phyloP scores from a whole-genome alignment of 768 basidiomycete genomes.

The Termitomyces titanicus region DNA sequence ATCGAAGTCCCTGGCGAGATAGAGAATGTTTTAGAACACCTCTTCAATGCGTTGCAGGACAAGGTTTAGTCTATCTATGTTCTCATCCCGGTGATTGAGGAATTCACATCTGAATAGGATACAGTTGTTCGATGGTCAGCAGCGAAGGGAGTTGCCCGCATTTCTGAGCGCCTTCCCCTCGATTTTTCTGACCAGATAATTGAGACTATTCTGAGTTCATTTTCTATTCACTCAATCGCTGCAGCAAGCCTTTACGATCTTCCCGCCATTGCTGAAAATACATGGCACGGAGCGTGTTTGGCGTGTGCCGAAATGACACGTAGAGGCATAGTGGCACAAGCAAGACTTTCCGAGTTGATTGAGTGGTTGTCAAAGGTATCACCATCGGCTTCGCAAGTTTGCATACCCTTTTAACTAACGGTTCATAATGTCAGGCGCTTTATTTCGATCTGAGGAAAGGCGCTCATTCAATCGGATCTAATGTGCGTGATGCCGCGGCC shows the following conservation, averaged over 20 bases:
- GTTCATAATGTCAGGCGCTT: constrained; percentile 56
- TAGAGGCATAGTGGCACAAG: constrained; percentile 61
- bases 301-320: constrained; percentile 92
- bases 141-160: constrained; percentile 86
- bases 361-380: constrained; percentile 79
- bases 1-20: constrained; percentile 75
- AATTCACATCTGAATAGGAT: constrained; percentile 49
- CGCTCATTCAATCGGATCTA: constrained; percentile 90
- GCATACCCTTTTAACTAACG: neutral
- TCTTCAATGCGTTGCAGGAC: constrained; percentile 77
- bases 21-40: constrained; percentile 66
- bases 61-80: constrained; percentile 44
- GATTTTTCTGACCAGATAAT: constrained; percentile 81
- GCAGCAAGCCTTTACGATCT: constrained; percentile 67
- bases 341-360: constrained; percentile 60
- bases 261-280: constrained; percentile 74
- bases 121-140: constrained; percentile 94
- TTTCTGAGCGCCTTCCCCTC: constrained; percentile 74
- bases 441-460: constrained; percentile 92
- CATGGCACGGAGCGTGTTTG: constrained; percentile 94
- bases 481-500: constrained; percentile 90
- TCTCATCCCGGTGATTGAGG: constrained; percentile 1
- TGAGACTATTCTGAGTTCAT: constrained; percentile 72
- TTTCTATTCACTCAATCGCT: constrained; percentile 66
- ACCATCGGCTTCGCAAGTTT: constrained; percentile 3